These are phyloP conservation scores for Amanita inopinata DNA, from an alignment of 768 basidiomycete species.

Conservation along the genomic window DNA sequence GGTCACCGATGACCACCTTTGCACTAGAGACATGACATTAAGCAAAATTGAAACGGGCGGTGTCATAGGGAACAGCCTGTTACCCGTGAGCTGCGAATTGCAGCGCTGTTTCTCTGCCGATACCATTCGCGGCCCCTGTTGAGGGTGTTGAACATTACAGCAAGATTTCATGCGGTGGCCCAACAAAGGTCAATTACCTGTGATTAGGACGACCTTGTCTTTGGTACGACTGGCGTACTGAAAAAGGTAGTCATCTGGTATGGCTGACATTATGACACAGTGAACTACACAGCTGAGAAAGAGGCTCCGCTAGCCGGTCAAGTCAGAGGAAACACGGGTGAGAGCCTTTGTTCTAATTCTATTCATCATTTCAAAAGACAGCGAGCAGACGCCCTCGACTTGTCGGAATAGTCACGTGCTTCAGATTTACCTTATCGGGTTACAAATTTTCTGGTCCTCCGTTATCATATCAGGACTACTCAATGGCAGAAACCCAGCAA, in stretches of 20 bases:
- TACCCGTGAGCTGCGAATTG: constrained; percentile 45
- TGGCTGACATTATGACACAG: constrained; percentile 26
- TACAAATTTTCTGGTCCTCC: background rate
- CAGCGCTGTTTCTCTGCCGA: constrained; percentile 41
- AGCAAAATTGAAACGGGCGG: background rate
- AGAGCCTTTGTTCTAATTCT: too few species aligned
- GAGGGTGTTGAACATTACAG: background rate
- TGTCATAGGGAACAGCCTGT: constrained; percentile 12
- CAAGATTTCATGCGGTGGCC: background rate
- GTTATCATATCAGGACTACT: too few species aligned
- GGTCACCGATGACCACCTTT: constrained; percentile 45
- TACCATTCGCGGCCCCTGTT: constrained; percentile 41
- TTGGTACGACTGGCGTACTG: constrained; percentile 28
- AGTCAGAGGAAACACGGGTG: too few species aligned
- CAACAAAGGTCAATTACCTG: constrained; percentile 23
- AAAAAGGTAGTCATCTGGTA: constrained; percentile 38
- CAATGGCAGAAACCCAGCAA: constrained; percentile 28
- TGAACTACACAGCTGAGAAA: background rate
- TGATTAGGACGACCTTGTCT: constrained; percentile 42
- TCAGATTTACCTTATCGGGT: constrained; percentile 2
- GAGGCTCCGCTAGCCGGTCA: too few species aligned
- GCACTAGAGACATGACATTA: constrained; percentile 24
- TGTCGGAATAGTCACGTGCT: too few species aligned
- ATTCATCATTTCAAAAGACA: too few species aligned
- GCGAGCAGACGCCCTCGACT: too few species aligned